A percentile compares a stretch with the other conserved stretches of the same genome.
These are phyloP conservation scores for Malassezia arunalokei DNA, from an alignment of 1,284 basidiomycete genomes.

Conservation along the genomic window DNA sequence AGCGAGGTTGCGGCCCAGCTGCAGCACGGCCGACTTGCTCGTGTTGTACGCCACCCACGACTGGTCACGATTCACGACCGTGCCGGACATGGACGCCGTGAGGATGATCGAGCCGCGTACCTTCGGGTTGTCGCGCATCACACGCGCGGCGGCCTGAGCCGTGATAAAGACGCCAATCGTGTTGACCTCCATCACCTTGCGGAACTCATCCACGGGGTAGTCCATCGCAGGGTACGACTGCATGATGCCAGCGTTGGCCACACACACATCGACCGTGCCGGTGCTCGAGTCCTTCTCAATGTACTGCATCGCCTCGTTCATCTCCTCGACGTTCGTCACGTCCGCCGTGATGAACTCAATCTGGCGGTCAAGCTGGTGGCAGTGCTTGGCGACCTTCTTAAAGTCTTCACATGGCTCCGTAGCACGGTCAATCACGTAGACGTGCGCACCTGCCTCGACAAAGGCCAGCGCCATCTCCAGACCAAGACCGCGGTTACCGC, in stretches of 20 bases:
- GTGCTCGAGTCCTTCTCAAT: slow-evolving; percentile 41
- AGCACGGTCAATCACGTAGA: slow-evolving; percentile 67
- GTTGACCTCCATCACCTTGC: slow-evolving; percentile 59
- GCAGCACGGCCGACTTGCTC: slow-evolving; percentile 67
- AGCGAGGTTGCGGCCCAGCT: slow-evolving; percentile 71
- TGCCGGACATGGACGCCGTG: slow-evolving; percentile 75
- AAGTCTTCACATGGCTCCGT: slow-evolving; percentile 59
- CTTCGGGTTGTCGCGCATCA: slow-evolving; percentile 58
- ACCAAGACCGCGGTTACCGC: slow-evolving; percentile 64
- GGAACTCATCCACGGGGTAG: slow-evolving; percentile 60
- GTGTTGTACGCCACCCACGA: slow-evolving; percentile 68
- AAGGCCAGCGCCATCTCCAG: slow-evolving; percentile 67
- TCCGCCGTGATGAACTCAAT: slow-evolving; percentile 47
- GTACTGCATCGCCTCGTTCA: slow-evolving; percentile 43
- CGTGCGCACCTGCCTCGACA: slow-evolving; percentile 63
- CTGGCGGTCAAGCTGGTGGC: slow-evolving; percentile 56
- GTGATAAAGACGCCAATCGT: slow-evolving; percentile 64
- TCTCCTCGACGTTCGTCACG: slow-evolving; percentile 53
- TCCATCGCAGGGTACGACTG: slow-evolving; percentile 56
- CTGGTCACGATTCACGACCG: slow-evolving; percentile 61
- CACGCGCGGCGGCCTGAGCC: slow-evolving; percentile 63
- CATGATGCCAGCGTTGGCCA: slow-evolving; percentile 66
- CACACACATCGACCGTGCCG: slow-evolving; percentile 59
- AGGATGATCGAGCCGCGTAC: slow-evolving; percentile 67
- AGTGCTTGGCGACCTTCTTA: slow-evolving; percentile 47